Evolutionary conservation across 1,139 yeast species (phyloP).

Genomic region (Diutina siamensis): DNA sequence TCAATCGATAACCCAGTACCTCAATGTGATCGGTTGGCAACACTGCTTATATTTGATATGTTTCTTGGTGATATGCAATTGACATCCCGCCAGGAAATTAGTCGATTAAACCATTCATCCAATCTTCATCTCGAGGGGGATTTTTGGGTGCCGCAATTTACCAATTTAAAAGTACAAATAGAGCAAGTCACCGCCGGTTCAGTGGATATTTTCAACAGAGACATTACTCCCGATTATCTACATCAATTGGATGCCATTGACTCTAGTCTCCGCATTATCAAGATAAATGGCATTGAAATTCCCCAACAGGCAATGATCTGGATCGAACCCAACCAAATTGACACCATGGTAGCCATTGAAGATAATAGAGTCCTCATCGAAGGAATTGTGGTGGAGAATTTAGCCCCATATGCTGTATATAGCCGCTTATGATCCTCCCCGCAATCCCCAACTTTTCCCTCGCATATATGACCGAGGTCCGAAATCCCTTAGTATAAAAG

Average conservation of each 20-base stretch:
- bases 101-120: not conserved
- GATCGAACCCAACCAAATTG: not conserved
- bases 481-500: too few relatives aligned
- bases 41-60: not conserved
- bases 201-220: not conserved
- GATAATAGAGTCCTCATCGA: not conserved
- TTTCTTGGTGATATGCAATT: not conserved
- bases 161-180: not conserved
- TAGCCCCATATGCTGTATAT: not conserved
- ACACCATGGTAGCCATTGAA: not conserved
- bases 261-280: not conserved
- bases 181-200: not conserved
- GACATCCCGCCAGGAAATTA: not conserved
- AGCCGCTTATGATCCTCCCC: too few relatives aligned
- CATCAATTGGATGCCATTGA: not conserved
- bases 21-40: not conserved
- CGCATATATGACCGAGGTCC: too few relatives aligned
- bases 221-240: not conserved
- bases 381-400: not conserved
- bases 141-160: not conserved
- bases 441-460: too few relatives aligned
- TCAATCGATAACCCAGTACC: not conserved
- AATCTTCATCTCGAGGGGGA: not conserved
- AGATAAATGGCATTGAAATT: not conserved
- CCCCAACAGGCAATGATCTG: not conserved